phyloP scores from a whole-genome alignment of 768 basidiomycete genomes.

The Butyriboletus loyo region DNA sequence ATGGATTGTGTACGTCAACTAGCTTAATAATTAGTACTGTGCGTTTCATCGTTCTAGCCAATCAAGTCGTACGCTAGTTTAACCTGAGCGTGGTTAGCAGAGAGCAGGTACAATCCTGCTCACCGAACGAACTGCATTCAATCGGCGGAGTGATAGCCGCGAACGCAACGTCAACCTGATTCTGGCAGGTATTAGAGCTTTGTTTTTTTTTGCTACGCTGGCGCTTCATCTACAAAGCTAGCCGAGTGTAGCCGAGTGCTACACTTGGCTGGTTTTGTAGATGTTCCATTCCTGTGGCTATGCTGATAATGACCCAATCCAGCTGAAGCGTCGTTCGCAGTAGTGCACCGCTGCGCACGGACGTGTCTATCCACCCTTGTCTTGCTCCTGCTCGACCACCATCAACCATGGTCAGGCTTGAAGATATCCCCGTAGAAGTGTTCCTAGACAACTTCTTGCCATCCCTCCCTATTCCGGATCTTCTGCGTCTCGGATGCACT shows the following conservation, averaged over 20 bases:
- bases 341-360: conserved; percentile 1
- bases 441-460: conserved; percentile 72
- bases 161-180: background rate
- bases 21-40: background rate
- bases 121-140: background rate
- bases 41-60: background rate
- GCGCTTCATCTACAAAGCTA: no score
- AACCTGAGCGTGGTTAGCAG: background rate
- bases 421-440: conserved; percentile 72
- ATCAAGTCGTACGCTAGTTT: no score
- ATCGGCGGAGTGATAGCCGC: background rate
- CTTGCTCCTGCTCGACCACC: conserved; percentile 2
- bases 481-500: conserved; percentile 58
- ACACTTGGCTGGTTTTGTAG: no score
- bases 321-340: conserved; percentile 4
- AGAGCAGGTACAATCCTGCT: background rate
- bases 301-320: conserved; percentile 18
- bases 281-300: conserved; percentile 20
- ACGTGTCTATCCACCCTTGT: background rate
- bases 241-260: no score
- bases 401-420: conserved; percentile 37
- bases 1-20: conserved; percentile 5
- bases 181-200: no score
- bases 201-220: no score
- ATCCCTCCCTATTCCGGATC: conserved; percentile 47